A percentile compares a stretch with the other conserved stretches of the same genome.
Conservation (phyloP, 306 rosid genomes). For the Dryas alaskensis region DNA sequence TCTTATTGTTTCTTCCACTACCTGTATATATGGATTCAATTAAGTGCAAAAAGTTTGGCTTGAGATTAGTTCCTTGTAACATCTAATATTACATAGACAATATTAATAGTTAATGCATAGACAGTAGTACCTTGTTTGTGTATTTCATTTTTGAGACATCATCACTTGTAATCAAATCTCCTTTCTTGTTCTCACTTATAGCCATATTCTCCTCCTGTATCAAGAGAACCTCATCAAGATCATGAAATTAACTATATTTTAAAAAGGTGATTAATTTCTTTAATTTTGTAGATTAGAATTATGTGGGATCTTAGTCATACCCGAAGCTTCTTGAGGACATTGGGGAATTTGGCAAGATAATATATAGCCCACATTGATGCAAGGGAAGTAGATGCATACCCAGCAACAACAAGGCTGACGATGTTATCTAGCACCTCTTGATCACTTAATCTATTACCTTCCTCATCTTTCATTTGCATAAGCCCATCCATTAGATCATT, state of each 20-base stretch:
- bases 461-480: constrained; percentile 38
- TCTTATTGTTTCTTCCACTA: constrained; percentile 37
- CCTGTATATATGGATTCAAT: constrained; percentile 2
- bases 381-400: constrained; percentile 31
- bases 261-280: too few species aligned
- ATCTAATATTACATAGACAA: too few species aligned
- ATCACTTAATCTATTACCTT: constrained; percentile 33
- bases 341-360: constrained; percentile 36
- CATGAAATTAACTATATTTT: too few species aligned
- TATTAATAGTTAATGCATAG: too few species aligned
- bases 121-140: constrained; percentile 31
- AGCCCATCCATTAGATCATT: constrained; percentile 43
- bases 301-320: neutral
- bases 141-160: constrained; percentile 32
- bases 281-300: too few species aligned
- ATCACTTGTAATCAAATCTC: constrained; percentile 30
- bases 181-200: constrained; percentile 10
- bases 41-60: too few species aligned
- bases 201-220: constrained; percentile 41
- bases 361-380: constrained; percentile 33
- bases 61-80: too few species aligned
- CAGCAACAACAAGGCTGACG: constrained; percentile 27
- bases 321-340: constrained; percentile 34
- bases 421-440: constrained; percentile 41
- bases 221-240: too few species aligned